Percentiles rank a stretch among this genome's conserved stretches.
phyloP scores from a whole-genome alignment of 768 basidiomycete genomes.

The Lactifluus hygrophoroides region DNA sequence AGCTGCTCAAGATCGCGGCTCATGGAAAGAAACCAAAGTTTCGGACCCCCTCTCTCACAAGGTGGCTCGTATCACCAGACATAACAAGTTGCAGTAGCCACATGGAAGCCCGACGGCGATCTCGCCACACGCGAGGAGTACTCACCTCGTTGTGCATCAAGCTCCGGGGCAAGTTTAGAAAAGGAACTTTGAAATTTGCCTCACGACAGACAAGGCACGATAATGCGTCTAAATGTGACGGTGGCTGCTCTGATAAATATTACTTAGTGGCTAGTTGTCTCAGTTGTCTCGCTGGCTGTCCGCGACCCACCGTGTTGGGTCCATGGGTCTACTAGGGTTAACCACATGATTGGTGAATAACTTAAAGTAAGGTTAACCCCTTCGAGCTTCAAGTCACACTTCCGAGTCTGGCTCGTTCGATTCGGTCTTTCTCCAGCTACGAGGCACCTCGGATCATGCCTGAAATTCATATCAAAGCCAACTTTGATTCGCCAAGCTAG shows the following conservation, averaged over 20 bases:
- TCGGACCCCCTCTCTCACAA: background rate
- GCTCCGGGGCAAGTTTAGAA: slow-evolving; percentile 1
- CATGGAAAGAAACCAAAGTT: slow-evolving; percentile 6
- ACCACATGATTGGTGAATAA: too few species aligned
- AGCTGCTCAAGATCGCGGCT: slow-evolving; percentile 6
- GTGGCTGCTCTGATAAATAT: too few species aligned
- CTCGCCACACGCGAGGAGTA: background rate
- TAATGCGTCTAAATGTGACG: slow-evolving; percentile 27
- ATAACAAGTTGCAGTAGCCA: slow-evolving; percentile 1
- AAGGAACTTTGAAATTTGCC: slow-evolving; percentile 35
- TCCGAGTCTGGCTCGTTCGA: too few species aligned
- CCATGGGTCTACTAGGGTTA: too few species aligned
- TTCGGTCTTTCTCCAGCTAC: too few species aligned
- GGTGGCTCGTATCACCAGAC: background rate
- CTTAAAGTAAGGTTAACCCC: too few species aligned
- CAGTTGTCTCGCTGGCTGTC: background rate
- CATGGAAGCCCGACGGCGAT: background rate
- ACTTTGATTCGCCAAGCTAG: too few species aligned
- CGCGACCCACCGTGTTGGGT: too few species aligned
- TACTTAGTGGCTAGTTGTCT: too few species aligned
- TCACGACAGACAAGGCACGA: slow-evolving; percentile 50
- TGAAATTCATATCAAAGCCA: too few species aligned
- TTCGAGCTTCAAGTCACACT: too few species aligned
- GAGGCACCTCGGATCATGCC: too few species aligned
- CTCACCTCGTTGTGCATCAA: slow-evolving; percentile 1